Evolutionary conservation across 2,329 filamentous ascomycete species (phyloP).

Genomic region (Trichoderma aggressivum): DNA sequence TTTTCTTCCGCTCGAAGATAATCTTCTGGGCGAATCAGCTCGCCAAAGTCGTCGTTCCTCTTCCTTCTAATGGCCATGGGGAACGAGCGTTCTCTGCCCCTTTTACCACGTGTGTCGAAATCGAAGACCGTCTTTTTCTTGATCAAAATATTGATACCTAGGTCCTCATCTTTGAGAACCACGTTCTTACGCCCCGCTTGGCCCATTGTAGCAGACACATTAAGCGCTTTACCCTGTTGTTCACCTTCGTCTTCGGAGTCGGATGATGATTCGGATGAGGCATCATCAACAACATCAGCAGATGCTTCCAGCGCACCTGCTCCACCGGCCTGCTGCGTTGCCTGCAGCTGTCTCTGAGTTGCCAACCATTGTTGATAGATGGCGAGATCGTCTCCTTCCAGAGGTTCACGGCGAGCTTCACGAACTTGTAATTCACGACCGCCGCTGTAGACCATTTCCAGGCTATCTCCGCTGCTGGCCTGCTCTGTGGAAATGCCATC

Average conservation of each 20-base stretch:
- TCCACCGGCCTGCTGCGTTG: slow-evolving; percentile 69
- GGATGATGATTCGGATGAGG: slow-evolving; percentile 80
- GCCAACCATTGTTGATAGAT: slow-evolving; percentile 92
- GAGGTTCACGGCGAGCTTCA: slow-evolving; percentile 59
- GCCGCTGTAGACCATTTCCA: slow-evolving; percentile 65
- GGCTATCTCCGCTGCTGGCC: slow-evolving; percentile 50
- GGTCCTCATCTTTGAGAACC: slow-evolving; percentile 80
- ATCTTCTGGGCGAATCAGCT: slow-evolving; percentile 89
- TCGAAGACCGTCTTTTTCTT: slow-evolving; percentile 90
- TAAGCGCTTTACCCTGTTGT: slow-evolving; percentile 87
- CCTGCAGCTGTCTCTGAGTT: slow-evolving; percentile 81
- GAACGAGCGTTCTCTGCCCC: slow-evolving; percentile 88
- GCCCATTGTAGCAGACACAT: slow-evolving; percentile 79
- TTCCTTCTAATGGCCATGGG: slow-evolving; percentile 77
- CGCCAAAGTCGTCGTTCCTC: slow-evolving; percentile 86
- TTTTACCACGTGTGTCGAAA: slow-evolving; percentile 87
- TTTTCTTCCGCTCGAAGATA: slow-evolving; percentile 90
- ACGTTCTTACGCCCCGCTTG: slow-evolving; percentile 83
- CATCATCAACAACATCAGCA: slow-evolving; percentile 75
- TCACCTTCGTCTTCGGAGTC: slow-evolving; percentile 84
- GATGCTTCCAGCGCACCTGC: slow-evolving; percentile 65
- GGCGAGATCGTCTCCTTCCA: slow-evolving; percentile 72
- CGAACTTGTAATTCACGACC: slow-evolving; percentile 60
- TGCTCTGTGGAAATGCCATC: slow-evolving; percentile 61
- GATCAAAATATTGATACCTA: slow-evolving; percentile 86